Evolutionary conservation across 2,329 filamentous ascomycete species (phyloP), one percentile per base, ranked within the genome.

Genomic region (Purpureocillium lavendulum): DNA sequence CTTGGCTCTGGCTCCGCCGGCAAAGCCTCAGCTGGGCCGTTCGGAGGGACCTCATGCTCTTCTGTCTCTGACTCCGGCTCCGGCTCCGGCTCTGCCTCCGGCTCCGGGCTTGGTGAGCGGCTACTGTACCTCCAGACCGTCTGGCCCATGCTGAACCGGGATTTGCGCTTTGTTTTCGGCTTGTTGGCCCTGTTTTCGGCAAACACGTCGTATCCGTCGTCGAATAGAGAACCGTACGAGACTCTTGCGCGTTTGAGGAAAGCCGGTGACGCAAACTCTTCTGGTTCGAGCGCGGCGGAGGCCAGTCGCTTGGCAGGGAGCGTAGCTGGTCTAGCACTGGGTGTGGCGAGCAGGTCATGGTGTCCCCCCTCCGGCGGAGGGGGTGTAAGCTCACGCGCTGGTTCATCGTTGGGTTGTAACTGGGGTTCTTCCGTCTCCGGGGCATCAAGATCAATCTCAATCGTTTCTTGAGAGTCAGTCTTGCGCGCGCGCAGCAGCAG

Each of bases 61-160:
- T 49, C 45, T 9, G 56, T 51, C 10, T 56, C 52, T 1, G 43
- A 43, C 16, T 43, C 40, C 6, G 58, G 45, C 30, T 71, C 61
- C 6, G 58, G 45, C 30, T 71, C 61, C 28, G 68, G 45, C 30
- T 71, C 61, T 5, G 58, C 45, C 30, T 71, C 61, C 28, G 68
- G 71, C 52, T 82, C 75, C 3, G 86, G 84, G 38, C 81, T 89
- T 7, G 78, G 80, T 1, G 84, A 83, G 40, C 77, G 73, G 52
- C 82, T 84, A 16, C 71, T 70, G 51, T 89, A 84, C 45, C 75
- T 80, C 90, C 90, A 96, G 21, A 76, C 69, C 24, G 69, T 74
- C 51, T 78, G 81, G 38, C 77, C 69, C 44, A 80, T 69, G 42
- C 80, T 76, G 58, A 84, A 84, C 33, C 80, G 78, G 7, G 82